A percentile compares a stretch with the other conserved stretches of the same genome.
Evolutionary conservation across 176 grass and related monocot genomes (phyloP).

Genomic region (Lolium multiflorum): DNA sequence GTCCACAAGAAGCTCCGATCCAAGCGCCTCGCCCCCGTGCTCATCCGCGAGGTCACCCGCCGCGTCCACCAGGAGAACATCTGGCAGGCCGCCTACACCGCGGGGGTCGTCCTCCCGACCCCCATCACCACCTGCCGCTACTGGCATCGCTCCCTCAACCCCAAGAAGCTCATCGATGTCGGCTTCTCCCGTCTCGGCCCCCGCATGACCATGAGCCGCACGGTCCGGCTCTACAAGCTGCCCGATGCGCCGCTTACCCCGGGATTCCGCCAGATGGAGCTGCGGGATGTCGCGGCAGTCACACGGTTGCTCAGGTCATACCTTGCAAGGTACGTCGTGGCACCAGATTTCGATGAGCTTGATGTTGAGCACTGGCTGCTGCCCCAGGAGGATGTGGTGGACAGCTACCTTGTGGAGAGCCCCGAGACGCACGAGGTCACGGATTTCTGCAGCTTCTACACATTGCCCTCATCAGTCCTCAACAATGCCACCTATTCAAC

Average conservation of each 20-base stretch:
- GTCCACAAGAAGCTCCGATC: constrained; percentile 99
- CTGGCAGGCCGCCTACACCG: constrained; percentile 98
- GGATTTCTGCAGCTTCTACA: constrained; percentile 98
- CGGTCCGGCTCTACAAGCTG: constrained; percentile 90
- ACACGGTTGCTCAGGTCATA: constrained; percentile 79
- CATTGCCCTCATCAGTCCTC: constrained; percentile 83
- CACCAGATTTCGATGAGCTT: constrained; percentile 90
- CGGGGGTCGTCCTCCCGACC: constrained; percentile 87
- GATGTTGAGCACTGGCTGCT: constrained; percentile 99
- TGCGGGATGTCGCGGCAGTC: constrained; percentile 84
- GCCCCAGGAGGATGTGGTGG: constrained; percentile 79
- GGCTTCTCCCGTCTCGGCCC: constrained; percentile 90
- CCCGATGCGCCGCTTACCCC: constrained; percentile 80
- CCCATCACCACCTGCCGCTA: constrained; percentile 97
- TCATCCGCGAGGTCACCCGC: constrained; percentile 97
- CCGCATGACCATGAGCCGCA: constrained; percentile 99
- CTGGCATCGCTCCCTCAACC: constrained; percentile 94
- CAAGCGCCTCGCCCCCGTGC: constrained; percentile 96
- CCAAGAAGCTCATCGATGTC: constrained; percentile 96
- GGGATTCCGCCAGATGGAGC: constrained; percentile 91
- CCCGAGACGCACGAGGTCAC: constrained; percentile 95
- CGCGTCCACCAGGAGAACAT: constrained; percentile 96
- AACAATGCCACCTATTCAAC: constrained; percentile 87
- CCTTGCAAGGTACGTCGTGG: constrained; percentile 73
- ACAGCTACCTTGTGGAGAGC: constrained; percentile 96